phyloP scores from a whole-genome alignment of 2,329 filamentous ascomycete species.

The Colletotrichum graminicola region DNA sequence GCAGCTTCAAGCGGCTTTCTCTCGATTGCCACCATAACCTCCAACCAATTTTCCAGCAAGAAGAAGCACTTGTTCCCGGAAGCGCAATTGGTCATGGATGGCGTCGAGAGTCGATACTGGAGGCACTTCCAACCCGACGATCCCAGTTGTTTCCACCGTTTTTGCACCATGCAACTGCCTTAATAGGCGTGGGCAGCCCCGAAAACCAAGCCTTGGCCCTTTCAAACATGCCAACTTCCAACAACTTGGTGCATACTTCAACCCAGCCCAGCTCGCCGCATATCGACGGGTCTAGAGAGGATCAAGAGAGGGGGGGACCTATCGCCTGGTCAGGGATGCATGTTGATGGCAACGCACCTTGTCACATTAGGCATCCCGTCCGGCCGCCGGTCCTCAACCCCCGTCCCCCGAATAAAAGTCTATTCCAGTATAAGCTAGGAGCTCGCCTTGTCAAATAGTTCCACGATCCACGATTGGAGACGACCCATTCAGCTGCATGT shows the following conservation, averaged over 20 bases:
- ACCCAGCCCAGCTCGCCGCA: too few species aligned
- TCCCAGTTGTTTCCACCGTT: neutral
- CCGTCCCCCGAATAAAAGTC: conserved; percentile 28
- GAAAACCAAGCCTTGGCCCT: conserved; percentile 14
- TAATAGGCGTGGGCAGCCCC: neutral
- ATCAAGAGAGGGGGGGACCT: neutral
- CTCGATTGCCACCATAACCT: neutral
- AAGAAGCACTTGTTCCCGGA: neutral
- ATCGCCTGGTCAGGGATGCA: neutral
- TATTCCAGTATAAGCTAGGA: conserved; percentile 4
- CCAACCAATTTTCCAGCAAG: neutral
- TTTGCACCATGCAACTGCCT: neutral
- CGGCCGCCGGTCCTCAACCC: conserved; percentile 13
- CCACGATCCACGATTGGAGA: neutral
- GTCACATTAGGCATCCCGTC: conserved; percentile 12
- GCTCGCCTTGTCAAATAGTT: conserved; percentile 26
- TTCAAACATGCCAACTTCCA: conserved; percentile 13
- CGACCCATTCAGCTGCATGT: conserved; percentile 4
- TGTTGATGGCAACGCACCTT: conserved; percentile 9
- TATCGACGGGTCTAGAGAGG: neutral
- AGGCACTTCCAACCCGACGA: neutral
- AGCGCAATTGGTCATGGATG: neutral
- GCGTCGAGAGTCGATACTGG: neutral
- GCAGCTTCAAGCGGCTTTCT: neutral
- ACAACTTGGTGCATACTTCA: conserved; percentile 2